Evolutionary conservation across 2,329 filamentous ascomycete genomes (phyloP), one percentile per base, ranked within the genome.

Genomic region (Trichophyton mentagrophytes): DNA sequence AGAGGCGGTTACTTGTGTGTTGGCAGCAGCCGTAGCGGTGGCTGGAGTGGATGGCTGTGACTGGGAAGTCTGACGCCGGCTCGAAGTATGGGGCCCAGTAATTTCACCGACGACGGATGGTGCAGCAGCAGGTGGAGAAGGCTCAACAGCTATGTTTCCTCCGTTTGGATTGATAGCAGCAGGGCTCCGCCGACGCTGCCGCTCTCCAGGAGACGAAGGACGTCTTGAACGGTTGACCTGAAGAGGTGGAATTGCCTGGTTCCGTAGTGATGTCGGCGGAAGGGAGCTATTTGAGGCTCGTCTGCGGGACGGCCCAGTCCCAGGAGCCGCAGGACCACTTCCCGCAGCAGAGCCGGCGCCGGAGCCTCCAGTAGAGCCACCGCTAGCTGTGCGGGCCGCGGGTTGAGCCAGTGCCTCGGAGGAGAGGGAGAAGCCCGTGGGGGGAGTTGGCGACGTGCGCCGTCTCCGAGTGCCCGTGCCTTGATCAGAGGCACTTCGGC

Each of bases 401-500:
- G 62, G 55, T 6, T 56, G 33, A 17, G 59, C 53, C 27, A 27
- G 58, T 27, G 47, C 46, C 17, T 61, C 46, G 9, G 55, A n/a
- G 6, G 57, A 59, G n/a, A 36, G 40, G 11, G 44, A 46, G 25
- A 30, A 49, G 22, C 27, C 27, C 15, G 36, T 59, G 4, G 40
- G 13, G 4, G 60, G 60, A 47, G 56, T 63, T 40, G 70, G 67
- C 1, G 69, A 66, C 27, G 73, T 74, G 1, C 73, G 74, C 1
- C 69, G 70, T 30, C 69, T 66, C 17, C 71, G 68, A 15, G 69
- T 70, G 36, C 65, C 62, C 58, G 62, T 66, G 7, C 66, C 69
- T 57, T 72, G 71, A 38, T 75, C 74, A 1, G 73, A 75, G 17
- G 71, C 66, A 17, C 69, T 67, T 60, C 74, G 67, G 58, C 69